A percentile compares a stretch with the other conserved stretches of the same genome.
These are phyloP conservation scores for Penicillium verhagenii DNA, from an alignment of 495 filamentous ascomycete species.

Conservation along the genomic window DNA sequence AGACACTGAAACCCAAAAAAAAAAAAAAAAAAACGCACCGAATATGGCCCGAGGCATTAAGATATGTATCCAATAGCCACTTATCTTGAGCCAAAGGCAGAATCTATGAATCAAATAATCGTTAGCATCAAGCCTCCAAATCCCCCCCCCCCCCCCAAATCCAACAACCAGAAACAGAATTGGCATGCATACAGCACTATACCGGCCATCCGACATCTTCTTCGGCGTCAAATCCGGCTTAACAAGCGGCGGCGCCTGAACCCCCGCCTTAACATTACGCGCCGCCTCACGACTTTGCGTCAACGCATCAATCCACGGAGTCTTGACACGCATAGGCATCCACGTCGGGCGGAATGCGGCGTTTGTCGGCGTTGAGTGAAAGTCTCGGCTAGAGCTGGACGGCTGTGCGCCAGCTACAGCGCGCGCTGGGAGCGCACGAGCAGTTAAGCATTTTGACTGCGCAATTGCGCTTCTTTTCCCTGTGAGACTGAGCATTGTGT, in stretches of 20 bases:
- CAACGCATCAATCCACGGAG: conserved; percentile 70
- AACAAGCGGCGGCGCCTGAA: conserved; percentile 21
- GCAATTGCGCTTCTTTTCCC: conserved; percentile 19
- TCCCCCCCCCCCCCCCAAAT: too few species aligned
- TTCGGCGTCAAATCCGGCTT: conserved; percentile 57
- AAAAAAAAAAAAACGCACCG: conserved; percentile 39
- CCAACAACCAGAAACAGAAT: background rate
- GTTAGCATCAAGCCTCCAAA: conserved; percentile 11
- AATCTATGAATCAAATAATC: conserved; percentile 48
- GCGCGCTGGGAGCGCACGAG: conserved; percentile 9
- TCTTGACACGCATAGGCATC: conserved; percentile 59
- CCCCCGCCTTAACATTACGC: conserved; percentile 26
- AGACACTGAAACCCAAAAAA: background rate
- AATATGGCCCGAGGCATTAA: conserved; percentile 65
- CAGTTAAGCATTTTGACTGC: conserved; percentile 11
- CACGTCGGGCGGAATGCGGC: conserved; percentile 35
- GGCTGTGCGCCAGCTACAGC: conserved; percentile 9
- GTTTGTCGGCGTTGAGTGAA: conserved; percentile 30
- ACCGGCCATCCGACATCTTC: conserved; percentile 64
- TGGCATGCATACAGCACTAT: conserved; percentile 53
- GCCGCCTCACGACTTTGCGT: conserved; percentile 48
- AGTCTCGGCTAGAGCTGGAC: conserved; percentile 19
- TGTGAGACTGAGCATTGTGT: conserved; percentile 22
- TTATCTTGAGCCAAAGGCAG: conserved; percentile 67
- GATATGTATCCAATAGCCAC: conserved; percentile 68